Evolutionary conservation across 177 flowering plant species (phyloP).

Genomic region (Tripterygium wilfordii): DNA sequence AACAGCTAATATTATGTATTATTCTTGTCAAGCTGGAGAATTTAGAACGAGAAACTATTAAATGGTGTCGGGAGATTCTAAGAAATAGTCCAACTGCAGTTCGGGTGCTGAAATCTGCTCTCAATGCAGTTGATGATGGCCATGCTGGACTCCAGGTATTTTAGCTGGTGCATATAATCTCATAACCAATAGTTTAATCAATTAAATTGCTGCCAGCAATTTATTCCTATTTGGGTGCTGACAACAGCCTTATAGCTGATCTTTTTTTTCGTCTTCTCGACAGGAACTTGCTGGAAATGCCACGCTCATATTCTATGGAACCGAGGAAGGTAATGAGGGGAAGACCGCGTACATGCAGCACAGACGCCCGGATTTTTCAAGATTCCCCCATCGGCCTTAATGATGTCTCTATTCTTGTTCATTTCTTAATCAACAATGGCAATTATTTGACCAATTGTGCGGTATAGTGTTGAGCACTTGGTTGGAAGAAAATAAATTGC

Average conservation of each 20-base stretch:
- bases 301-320: conserved; percentile 84
- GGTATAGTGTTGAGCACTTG: not conserved
- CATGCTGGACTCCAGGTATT: conserved; percentile 94
- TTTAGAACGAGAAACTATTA: conserved; percentile 78
- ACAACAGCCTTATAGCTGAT: not conserved
- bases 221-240: not conserved
- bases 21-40: conserved; percentile 50
- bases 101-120: conserved; percentile 79
- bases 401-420: not conserved
- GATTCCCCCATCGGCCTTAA: conserved; percentile 60
- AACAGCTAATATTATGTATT: not conserved
- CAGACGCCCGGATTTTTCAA: conserved; percentile 71
- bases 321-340: conserved; percentile 85
- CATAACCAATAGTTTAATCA: not conserved
- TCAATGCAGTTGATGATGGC: conserved; percentile 96
- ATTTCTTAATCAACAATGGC: not conserved
- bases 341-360: conserved; percentile 68
- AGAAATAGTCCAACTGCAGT: conserved; percentile 91
- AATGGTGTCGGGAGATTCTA: conserved; percentile 91
- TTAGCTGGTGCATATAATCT: not conserved
- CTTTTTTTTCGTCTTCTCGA: not conserved
- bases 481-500: not conserved
- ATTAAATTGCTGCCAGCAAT: no score
- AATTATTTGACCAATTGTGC: not conserved
- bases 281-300: conserved; percentile 83